phyloP scores from a whole-genome alignment of 2,329 filamentous ascomycete species.

The Ceratocystis eucalypticola region DNA sequence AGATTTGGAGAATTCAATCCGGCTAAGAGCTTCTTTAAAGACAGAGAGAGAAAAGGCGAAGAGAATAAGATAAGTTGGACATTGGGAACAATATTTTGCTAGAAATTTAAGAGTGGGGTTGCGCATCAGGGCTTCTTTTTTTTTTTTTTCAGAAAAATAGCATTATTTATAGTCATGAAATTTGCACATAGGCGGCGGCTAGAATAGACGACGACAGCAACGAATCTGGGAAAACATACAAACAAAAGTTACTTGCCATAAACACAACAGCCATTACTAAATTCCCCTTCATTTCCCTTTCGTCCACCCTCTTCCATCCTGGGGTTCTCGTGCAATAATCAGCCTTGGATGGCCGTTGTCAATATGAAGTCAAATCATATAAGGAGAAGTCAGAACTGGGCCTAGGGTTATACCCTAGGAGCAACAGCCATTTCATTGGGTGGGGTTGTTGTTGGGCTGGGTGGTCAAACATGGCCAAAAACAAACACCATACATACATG shows the following conservation, averaged over 20 bases:
- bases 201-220: neutral
- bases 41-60: slow-evolving; percentile 1
- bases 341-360: too few species aligned
- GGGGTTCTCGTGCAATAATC: too few species aligned
- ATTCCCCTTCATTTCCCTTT: neutral
- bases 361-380: too few species aligned
- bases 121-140: slow-evolving; percentile 16
- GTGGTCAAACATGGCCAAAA: neutral
- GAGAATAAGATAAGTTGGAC: slow-evolving; percentile 2
- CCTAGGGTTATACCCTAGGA: too few species aligned
- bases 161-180: slow-evolving; percentile 2
- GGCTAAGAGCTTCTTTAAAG: neutral
- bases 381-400: too few species aligned
- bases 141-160: neutral
- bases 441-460: neutral
- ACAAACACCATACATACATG: neutral
- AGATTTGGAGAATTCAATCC: slow-evolving; percentile 5
- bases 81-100: slow-evolving; percentile 10
- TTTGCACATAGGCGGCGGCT: neutral
- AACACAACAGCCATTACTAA: neutral
- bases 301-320: too few species aligned
- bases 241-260: neutral
- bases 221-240: neutral
- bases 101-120: slow-evolving; percentile 19
- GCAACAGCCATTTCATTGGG: too few species aligned